Evolutionary conservation across 495 filamentous ascomycete species (phyloP).

Genomic region (Xylona heveae): DNA sequence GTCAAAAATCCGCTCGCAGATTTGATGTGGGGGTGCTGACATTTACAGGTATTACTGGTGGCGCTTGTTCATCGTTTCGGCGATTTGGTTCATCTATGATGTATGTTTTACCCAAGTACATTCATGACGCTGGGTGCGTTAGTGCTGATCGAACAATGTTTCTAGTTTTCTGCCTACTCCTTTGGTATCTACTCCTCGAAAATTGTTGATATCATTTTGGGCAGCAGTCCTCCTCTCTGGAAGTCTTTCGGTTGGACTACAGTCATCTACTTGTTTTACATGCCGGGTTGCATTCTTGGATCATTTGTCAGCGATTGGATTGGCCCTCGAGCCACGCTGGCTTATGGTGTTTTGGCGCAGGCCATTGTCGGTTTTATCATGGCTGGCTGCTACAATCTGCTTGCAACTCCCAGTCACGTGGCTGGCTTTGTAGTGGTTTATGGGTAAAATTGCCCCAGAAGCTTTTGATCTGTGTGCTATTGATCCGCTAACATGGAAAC

Average conservation of each 20-base stretch:
- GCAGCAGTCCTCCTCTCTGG: conserved; percentile 32
- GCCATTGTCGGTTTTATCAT: conserved; percentile 73
- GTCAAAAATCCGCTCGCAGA: conserved; percentile 1
- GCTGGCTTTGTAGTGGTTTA: conserved; percentile 61
- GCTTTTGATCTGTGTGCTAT: not conserved
- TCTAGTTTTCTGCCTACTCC: conserved; percentile 48
- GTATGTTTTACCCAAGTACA: conserved; percentile 13
- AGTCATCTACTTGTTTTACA: conserved; percentile 66
- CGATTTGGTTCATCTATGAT: conserved; percentile 90
- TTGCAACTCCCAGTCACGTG: conserved; percentile 39
- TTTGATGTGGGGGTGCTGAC: conserved; percentile 1
- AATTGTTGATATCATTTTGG: conserved; percentile 44
- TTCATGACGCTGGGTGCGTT: not conserved
- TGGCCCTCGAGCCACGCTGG: conserved; percentile 52
- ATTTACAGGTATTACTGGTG: conserved; percentile 30
- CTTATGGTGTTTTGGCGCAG: conserved; percentile 42
- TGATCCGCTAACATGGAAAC: conserved; percentile 8
- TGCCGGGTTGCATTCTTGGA: conserved; percentile 63
- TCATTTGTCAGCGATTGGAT: conserved; percentile 51
- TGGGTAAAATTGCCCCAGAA: conserved; percentile 14
- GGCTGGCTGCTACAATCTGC: conserved; percentile 45
- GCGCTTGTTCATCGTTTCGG: conserved; percentile 41
- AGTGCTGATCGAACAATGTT: not conserved
- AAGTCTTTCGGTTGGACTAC: conserved; percentile 71
- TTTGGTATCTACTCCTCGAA: conserved; percentile 59